Evolutionary conservation across 306 rosid genomes (phyloP), one percentile per base, ranked within the genome.

Genomic region (Corylus avellana): DNA sequence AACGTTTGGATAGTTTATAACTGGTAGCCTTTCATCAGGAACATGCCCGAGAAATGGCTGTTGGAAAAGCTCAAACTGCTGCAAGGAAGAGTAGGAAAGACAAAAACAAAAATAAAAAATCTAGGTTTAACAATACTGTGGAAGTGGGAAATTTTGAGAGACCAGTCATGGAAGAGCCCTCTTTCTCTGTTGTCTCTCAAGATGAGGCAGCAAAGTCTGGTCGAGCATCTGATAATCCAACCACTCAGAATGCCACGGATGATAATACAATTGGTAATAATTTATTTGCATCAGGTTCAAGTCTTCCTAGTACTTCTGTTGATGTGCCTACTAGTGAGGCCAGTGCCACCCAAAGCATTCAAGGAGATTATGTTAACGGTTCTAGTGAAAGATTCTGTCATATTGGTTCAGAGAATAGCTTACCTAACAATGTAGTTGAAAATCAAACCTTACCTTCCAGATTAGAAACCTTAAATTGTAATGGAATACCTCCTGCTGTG

Each of bases 11-110:
- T 86, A 67, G 80, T 87, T 85, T 83, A 76, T 90, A 82, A 94
- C 87, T 78, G 75, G 75, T 82, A 73, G 82, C 86, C 77, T 90
- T 79, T 82, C 82, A 79, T 73, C 97, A 94, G 97, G 97, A 87
- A 77, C 85, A 71, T 79, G 82, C 72, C 72, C 84, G n/a, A 77
- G 78, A 77, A 82, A 78, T 32, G 77, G 78, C 73, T 66, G 75
- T 68, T 77, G 89, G 88, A 73, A 89, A 91, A 86, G 78, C 73
- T 87, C 92, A 84, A 78, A 84, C 87, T 61, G 66, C 90, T 82
- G 64, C 86, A 57, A 90, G 87, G 87, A 94, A 82, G 91, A 81
- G 78, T 78, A 86, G 86, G 82, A 89, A 88, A 86, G 89, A 84
- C 75, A 94, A 86, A 85, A 87, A 84, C 69, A 91, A 87, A 85